phyloP scores from a whole-genome alignment of 2,329 filamentous ascomycete genomes.

The Plenodomus tracheiphilus region DNA sequence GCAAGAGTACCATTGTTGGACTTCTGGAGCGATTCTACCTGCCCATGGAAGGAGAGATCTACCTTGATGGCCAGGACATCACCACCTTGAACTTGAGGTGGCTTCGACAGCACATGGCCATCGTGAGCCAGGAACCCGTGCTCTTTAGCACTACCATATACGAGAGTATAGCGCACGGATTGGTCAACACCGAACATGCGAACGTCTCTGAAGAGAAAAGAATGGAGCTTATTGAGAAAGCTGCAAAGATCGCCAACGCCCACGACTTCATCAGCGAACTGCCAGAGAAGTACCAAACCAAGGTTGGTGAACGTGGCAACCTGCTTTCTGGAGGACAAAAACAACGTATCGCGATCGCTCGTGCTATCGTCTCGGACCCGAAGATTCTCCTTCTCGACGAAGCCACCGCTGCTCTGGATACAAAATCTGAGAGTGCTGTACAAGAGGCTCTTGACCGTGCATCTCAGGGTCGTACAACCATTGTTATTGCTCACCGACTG shows the following conservation, averaged over 20 bases:
- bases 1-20: constrained; percentile 93
- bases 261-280: constrained; percentile 85
- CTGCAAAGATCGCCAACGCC: constrained; percentile 88
- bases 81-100: constrained; percentile 81
- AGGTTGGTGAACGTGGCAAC: constrained; percentile 94
- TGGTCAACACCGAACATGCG: constrained; percentile 83
- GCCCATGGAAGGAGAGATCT: constrained; percentile 78
- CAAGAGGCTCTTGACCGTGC: constrained; percentile 90
- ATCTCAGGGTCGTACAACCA: constrained; percentile 84
- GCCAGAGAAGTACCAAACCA: constrained; percentile 88
- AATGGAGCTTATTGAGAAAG: constrained; percentile 72
- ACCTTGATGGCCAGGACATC: constrained; percentile 80
- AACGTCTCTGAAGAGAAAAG: constrained; percentile 67
- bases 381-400: constrained; percentile 93
- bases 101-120: constrained; percentile 87
- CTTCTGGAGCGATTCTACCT: constrained; percentile 94
- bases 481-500: constrained; percentile 92
- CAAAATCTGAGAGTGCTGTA: constrained; percentile 91
- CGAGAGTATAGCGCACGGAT: constrained; percentile 85
- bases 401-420: constrained; percentile 91
- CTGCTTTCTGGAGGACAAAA: constrained; percentile 93
- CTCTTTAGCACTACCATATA: constrained; percentile 89
- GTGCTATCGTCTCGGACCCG: constrained; percentile 86
- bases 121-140: constrained; percentile 91
- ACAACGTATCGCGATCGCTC: constrained; percentile 92